Conservation (phyloP, 441 rosid genomes). For the Sinapis alba region DNA sequence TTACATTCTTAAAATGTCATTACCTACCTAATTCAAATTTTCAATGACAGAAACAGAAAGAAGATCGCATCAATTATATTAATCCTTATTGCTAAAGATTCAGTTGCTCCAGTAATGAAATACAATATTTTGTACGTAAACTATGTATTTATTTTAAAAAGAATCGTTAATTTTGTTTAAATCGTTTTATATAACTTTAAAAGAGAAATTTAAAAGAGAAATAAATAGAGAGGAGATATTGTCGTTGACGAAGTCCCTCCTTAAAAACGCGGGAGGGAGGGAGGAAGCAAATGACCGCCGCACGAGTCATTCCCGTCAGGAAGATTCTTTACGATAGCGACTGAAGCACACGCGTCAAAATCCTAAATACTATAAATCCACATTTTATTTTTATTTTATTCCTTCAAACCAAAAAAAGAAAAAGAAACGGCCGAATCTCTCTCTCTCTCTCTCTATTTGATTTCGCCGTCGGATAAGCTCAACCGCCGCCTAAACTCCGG, state of each 20-base stretch:
- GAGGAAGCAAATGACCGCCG: conserved; percentile 18
- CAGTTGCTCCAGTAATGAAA: background rate
- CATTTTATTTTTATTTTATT: no score
- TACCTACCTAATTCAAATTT: background rate
- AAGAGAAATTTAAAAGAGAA: background rate
- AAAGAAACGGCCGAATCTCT: conserved; percentile 23
- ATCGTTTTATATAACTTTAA: background rate
- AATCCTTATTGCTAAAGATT: background rate
- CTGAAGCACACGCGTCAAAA: conserved; percentile 27
- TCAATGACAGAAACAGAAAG: background rate
- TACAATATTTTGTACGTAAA: background rate
- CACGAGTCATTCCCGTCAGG: conserved; percentile 19
- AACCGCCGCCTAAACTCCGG: conserved; percentile 20
- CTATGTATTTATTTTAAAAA: no score
- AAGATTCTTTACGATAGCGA: conserved; percentile 11
- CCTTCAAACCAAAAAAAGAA: background rate
- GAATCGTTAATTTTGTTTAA: background rate
- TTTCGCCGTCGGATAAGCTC: conserved; percentile 1
- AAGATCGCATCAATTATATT: background rate
- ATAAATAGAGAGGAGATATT: conserved; percentile 5
- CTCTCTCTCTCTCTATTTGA: no score
- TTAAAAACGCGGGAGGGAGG: conserved; percentile 9
- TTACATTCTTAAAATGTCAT: background rate
- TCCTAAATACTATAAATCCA: no score
- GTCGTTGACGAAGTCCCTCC: conserved; percentile 21